phyloP scores from a whole-genome alignment of 1,139 yeast genomes.

The Zygoascus sp. region DNA sequence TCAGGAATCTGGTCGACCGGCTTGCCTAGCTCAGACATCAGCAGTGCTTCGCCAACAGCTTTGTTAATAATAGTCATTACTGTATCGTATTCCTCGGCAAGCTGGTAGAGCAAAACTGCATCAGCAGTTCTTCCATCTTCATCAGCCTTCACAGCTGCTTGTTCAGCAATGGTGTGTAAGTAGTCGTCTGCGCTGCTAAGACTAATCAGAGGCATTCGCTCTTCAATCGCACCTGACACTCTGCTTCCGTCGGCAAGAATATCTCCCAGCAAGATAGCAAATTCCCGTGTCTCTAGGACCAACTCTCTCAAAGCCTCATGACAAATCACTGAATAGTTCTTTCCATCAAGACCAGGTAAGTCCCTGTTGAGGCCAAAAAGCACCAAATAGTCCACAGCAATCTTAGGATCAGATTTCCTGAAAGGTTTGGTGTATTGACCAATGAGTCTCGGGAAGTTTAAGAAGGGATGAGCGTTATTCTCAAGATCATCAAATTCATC shows the following conservation, averaged over 20 bases:
- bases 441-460: slow-evolving; percentile 38
- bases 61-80: slow-evolving; percentile 76
- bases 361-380: slow-evolving; percentile 55
- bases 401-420: slow-evolving; percentile 80
- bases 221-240: slow-evolving; percentile 80
- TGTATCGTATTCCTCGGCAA: slow-evolving; percentile 82
- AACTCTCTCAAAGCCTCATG: slow-evolving; percentile 82
- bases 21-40: slow-evolving; percentile 67
- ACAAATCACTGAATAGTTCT: slow-evolving; percentile 45
- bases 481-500: slow-evolving; percentile 22
- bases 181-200: slow-evolving; percentile 52
- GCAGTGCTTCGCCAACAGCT: slow-evolving; percentile 71
- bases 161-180: slow-evolving; percentile 68
- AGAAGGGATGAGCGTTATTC: slow-evolving; percentile 27
- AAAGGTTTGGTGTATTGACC: slow-evolving; percentile 65
- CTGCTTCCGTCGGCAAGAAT: slow-evolving; percentile 71
- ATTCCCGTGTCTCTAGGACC: slow-evolving; percentile 82
- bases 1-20: slow-evolving; percentile 40
- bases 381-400: slow-evolving; percentile 83
- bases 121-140: slow-evolving; percentile 90
- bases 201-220: slow-evolving; percentile 62
- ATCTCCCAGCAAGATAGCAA: slow-evolving; percentile 73
- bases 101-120: slow-evolving; percentile 78
- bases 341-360: slow-evolving; percentile 25
- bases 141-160: slow-evolving; percentile 82